Evolutionary conservation across 2,329 filamentous ascomycete genomes (phyloP), one percentile per base, ranked within the genome.

Genomic region (Cyphellophora attinorum): DNA sequence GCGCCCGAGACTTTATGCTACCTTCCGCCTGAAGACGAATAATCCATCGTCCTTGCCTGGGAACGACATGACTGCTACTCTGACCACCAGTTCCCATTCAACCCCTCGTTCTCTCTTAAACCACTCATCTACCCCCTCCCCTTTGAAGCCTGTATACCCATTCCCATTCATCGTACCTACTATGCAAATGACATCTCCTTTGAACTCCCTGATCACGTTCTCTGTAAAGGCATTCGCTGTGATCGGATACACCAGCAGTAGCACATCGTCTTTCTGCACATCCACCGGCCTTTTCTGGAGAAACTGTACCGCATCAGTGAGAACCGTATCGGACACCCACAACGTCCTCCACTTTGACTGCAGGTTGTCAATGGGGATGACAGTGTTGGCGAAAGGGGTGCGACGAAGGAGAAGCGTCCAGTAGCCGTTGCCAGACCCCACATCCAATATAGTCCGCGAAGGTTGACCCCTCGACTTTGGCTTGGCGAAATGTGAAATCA

Each of bases 1-100:
- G n/a, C n/a, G n/a, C n/a, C n/a, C n/a, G n/a, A n/a, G n/a, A n/a
- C n/a, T n/a, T n/a, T n/a, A n/a, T n/a, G n/a, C n/a, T n/a, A n/a
- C 30, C 21, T 34, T 40, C 34, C 39, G 16, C 21, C 38, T 35
- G 45, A 80, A 85, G 13, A 83, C 68, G 56, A 77, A 85, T 36
- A 85, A 50, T 0, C 76, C 81, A 58, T 86, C 81, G 48, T 86
- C 81, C 55, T 85, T 85, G 17, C 77, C 81, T 3, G 79, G 74
- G 57, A 85, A 85, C 53, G 78, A 83, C 14, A 80, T 80, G 51
- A 86, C 54, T 3, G 80, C 69, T 41, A 85, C 65, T 59, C 81
- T 76, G 11, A 73, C 65, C 2, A 72, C 64, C 54, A 72, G 70
- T 32, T 67, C 64, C 70, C 76, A 85, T 16, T 46, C 35, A n/a